Evolutionary conservation across 345 rosid genomes (phyloP).

Genomic region (Eucalyptus erythrocorys): DNA sequence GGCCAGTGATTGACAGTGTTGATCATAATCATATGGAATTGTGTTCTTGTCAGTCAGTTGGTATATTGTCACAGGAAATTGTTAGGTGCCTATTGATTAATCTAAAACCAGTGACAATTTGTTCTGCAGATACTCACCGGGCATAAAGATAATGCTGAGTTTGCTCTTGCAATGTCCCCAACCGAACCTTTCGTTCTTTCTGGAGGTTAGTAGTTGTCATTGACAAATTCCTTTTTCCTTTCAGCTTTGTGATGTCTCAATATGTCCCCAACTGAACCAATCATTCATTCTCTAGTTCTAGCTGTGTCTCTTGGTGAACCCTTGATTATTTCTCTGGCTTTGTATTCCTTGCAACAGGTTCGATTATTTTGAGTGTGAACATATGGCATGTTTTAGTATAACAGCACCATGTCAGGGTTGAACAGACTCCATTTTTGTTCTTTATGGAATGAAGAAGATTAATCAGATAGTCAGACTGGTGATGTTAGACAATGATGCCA

Average conservation of each 20-base stretch:
- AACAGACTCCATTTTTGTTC: not conserved
- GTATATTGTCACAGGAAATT: not conserved
- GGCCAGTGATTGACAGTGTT: not conserved
- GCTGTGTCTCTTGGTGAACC: not conserved
- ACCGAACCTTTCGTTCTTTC: conserved; percentile 53
- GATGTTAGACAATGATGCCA: not conserved
- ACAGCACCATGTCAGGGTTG: not conserved
- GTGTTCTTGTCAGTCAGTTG: not conserved
- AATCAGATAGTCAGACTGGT: not conserved
- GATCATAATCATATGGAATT: not conserved
- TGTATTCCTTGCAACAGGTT: not conserved
- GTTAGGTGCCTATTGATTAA: not conserved
- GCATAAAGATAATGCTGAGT: conserved; percentile 50
- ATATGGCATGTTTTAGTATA: not conserved
- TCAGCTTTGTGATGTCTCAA: not conserved
- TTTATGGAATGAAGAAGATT: not conserved
- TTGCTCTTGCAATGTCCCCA: conserved; percentile 59
- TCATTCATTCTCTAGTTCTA: not conserved
- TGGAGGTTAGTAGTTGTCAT: conserved; percentile 24
- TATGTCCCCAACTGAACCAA: not conserved
- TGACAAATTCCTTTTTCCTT: not conserved
- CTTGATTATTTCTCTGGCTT: not conserved
- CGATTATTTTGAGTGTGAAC: not conserved
- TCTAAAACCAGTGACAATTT: not conserved
- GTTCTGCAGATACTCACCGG: conserved; percentile 49